Conservation (phyloP, 2,329 filamentous ascomycete species). For the Rhytidhysteron rufulum region DNA sequence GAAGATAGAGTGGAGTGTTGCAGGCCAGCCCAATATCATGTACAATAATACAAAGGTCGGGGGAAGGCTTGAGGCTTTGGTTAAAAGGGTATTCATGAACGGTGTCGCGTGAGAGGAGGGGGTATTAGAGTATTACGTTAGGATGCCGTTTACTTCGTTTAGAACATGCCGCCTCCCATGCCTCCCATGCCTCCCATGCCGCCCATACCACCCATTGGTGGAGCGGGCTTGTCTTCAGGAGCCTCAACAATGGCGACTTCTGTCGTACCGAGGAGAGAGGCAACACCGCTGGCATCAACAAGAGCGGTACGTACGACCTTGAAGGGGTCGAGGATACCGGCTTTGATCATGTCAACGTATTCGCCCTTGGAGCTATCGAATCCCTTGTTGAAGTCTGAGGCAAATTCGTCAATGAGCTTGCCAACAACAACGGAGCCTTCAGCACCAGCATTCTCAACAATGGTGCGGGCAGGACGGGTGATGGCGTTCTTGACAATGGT, state of each 20-base stretch:
- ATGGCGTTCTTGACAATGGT: constrained; percentile 98
- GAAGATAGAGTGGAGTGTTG: constrained; percentile 35
- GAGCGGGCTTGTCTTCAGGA: constrained; percentile 78
- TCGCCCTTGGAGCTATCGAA: constrained; percentile 96
- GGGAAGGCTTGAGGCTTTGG: constrained; percentile 25
- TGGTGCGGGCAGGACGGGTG: constrained; percentile 87
- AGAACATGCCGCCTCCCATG: constrained; percentile 65
- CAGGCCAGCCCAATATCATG: constrained; percentile 26
- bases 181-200: constrained; percentile 57
- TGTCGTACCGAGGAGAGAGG: constrained; percentile 93
- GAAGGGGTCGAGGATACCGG: constrained; percentile 97
- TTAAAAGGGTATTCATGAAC: constrained; percentile 30
- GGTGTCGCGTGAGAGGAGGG: constrained; percentile 4
- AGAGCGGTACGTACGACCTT: constrained; percentile 98
- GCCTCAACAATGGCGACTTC: constrained; percentile 98
- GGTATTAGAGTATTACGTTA: constrained; percentile 26
- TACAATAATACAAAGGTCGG: constrained; percentile 24
- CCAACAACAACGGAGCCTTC: constrained; percentile 96
- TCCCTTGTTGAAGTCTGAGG: constrained; percentile 92
- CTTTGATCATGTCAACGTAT: constrained; percentile 97
- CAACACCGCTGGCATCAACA: constrained; percentile 91
- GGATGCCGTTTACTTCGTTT: constrained; percentile 30
- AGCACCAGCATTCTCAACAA: constrained; percentile 95
- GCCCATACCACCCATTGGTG: constrained; percentile 38
- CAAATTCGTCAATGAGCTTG: constrained; percentile 95